Percentiles rank a stretch among this genome's conserved stretches.
phyloP scores from a whole-genome alignment of 2,329 filamentous ascomycete species.

The Ophiostoma ips region DNA sequence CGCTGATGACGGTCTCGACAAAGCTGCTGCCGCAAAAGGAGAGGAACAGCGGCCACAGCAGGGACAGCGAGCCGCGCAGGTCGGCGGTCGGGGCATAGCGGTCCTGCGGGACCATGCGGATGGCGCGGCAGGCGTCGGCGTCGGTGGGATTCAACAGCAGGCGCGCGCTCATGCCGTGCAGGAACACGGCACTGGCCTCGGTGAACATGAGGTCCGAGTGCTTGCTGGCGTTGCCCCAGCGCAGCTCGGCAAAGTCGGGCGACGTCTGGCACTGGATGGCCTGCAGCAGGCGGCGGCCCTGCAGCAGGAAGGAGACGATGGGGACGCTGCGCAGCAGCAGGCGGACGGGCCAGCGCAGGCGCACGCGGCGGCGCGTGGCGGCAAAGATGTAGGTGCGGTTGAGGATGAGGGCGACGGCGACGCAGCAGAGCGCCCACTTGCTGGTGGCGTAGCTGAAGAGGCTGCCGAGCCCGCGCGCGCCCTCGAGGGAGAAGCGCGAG shows the following conservation, averaged over 20 bases:
- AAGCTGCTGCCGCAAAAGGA: conserved; percentile 67
- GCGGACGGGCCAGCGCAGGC: conserved; percentile 58
- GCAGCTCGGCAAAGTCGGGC: conserved; percentile 51
- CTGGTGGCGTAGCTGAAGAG: conserved; percentile 85
- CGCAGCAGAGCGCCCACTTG: conserved; percentile 80
- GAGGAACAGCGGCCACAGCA: conserved; percentile 62
- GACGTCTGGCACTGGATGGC: conserved; percentile 89
- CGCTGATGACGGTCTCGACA: conserved; percentile 74
- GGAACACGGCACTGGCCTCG: conserved; percentile 49
- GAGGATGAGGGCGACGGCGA: conserved; percentile 72
- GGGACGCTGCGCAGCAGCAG: conserved; percentile 57
- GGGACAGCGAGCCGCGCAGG: conserved; percentile 62
- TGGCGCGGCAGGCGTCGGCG: conserved; percentile 57
- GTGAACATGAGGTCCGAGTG: conserved; percentile 56
- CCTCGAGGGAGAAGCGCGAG: conserved; percentile 41
- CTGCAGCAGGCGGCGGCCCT: conserved; percentile 59
- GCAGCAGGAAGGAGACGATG: conserved; percentile 53
- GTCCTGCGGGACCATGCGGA: conserved; percentile 53
- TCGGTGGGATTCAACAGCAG: conserved; percentile 64
- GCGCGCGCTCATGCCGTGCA: conserved; percentile 58
- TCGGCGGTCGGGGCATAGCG: conserved; percentile 36
- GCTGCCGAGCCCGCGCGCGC: conserved; percentile 60
- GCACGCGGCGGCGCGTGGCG: conserved; percentile 68
- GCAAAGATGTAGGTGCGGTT: conserved; percentile 92
- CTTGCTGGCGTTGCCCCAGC: conserved; percentile 54